A percentile compares a stretch with the other conserved stretches of the same genome.
Conservation (phyloP, 345 rosid genomes). For the Adansonia digitata region DNA sequence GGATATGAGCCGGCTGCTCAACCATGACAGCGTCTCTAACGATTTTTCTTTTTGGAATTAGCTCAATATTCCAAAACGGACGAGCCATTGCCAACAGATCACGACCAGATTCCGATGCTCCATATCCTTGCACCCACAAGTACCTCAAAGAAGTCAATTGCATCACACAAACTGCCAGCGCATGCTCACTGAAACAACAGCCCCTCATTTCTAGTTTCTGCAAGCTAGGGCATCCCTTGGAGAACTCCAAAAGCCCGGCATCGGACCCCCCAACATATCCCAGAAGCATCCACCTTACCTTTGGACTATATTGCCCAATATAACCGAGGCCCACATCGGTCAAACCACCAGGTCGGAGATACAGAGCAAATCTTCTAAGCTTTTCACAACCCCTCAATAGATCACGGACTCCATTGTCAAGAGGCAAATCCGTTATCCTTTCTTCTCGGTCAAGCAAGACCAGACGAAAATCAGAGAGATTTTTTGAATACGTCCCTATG, state of each 20-base stretch:
- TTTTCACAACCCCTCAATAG: slow-evolving; percentile 77
- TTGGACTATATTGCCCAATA: slow-evolving; percentile 63
- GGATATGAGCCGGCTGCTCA: slow-evolving; percentile 79
- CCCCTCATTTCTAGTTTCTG: slow-evolving; percentile 92
- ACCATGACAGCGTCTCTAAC: slow-evolving; percentile 24
- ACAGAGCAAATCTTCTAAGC: slow-evolving; percentile 71
- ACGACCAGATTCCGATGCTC: slow-evolving; percentile 43
- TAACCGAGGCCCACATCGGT: slow-evolving; percentile 77
- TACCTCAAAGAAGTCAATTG: slow-evolving; percentile 71
- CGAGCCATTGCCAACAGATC: slow-evolving; percentile 75
- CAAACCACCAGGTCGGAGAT: slow-evolving; percentile 72
- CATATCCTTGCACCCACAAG: slow-evolving; percentile 92
- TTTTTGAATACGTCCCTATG: slow-evolving; percentile 62
- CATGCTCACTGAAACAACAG: slow-evolving; percentile 75
- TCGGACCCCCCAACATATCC: slow-evolving; percentile 70
- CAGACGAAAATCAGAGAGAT: slow-evolving; percentile 77
- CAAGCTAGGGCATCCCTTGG: slow-evolving; percentile 77
- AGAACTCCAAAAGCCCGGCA: slow-evolving; percentile 64
- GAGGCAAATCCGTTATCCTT: slow-evolving; percentile 73
- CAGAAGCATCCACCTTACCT: slow-evolving; percentile 90
- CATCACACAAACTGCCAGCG: slow-evolving; percentile 61
- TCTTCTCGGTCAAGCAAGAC: slow-evolving; percentile 74
- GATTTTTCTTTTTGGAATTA: slow-evolving; percentile 55
- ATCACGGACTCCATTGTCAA: slow-evolving; percentile 81
- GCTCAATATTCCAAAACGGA: slow-evolving; percentile 93